phyloP scores from a whole-genome alignment of 306 rosid species.

The Lablab purpureus region DNA sequence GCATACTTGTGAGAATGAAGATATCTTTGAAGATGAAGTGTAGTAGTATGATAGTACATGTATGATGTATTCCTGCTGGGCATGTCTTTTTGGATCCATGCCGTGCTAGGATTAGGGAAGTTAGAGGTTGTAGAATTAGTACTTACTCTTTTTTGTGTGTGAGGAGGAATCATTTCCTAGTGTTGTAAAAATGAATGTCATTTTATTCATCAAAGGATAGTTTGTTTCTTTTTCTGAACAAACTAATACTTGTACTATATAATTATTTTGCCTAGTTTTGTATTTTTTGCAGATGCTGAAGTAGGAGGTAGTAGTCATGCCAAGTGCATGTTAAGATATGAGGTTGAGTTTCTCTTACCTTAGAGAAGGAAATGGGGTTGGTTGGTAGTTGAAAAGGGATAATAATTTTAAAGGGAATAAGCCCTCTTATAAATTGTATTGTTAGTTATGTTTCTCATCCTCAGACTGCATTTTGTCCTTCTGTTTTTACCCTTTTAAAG shows the following conservation, averaged over 20 bases:
- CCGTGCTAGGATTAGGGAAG: slow-evolving; percentile 40
- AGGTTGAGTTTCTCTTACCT: background rate
- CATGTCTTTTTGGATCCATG: slow-evolving; percentile 58
- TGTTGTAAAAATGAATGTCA: slow-evolving; percentile 43
- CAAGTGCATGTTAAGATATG: background rate
- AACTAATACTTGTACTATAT: no score
- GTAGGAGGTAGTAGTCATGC: background rate
- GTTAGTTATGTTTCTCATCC: background rate
- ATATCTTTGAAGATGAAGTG: slow-evolving; percentile 41
- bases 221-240: background rate
- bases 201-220: slow-evolving; percentile 28
- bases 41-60: slow-evolving; percentile 28
- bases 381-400: background rate
- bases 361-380: background rate
- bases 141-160: slow-evolving; percentile 15
- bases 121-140: slow-evolving; percentile 24
- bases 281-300: background rate
- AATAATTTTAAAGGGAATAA: background rate
- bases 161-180: slow-evolving; percentile 17
- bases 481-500: background rate
- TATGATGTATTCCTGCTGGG: slow-evolving; percentile 37
- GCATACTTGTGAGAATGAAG: slow-evolving; percentile 41
- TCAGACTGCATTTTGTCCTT: background rate
- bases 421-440: background rate
- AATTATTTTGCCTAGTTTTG: background rate